Base-by-base conservation (phyloP, 345 rosid genomes). In the Firmiana major region DNA sequence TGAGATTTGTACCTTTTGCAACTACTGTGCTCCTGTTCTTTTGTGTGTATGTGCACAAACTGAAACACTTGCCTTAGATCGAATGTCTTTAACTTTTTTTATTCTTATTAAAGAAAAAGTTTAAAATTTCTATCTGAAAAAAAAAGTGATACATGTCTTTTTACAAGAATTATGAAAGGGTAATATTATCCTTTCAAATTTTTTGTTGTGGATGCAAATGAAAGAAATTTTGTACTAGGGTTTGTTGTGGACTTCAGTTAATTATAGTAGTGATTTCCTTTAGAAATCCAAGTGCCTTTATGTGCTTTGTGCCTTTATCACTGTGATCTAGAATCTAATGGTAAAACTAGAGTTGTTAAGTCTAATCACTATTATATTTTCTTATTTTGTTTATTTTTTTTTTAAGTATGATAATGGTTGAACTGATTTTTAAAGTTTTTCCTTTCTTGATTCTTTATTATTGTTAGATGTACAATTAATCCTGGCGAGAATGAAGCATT, bases 401-500 rank as follows among this genome's bases (percentile, higher is more conserved):
- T 43, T 13, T 36, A 46, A 48, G 54, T 22, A 48, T 12, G 15
- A 45, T 5, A 46, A 45, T 9, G 17, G 17, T 51, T 51, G 34
- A 49, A 53, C 62, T 53, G 62, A 57, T 46, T 31, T 46, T 17
- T 65, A 7, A 19, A 11, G 24, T 51, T 36, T 60, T 68, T 58
- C 11, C 6, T 57, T 34, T 22, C 43, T 46, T 43, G 6, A 13
- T 55, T 6, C 67, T 53, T 51, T 76, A 42, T 15, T 49, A 65
- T 81, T 83, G 80, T 53, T 82, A 96, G 98, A 74, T 96, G 99
- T 83, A 96, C 99, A 42, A 89, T 96, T 71, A 93, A 92, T 82
- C 98, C 99, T 28, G 93, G 98, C 6, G 99, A 96, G 87, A 96
- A 93, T 78, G 98, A 93, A 84, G 95, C 95, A 3, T 71, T 93